A percentile compares a stretch with the other conserved stretches of the same genome.
Conservation (phyloP, 2,329 filamentous ascomycete genomes). For the Penicillium hesseltinei region DNA sequence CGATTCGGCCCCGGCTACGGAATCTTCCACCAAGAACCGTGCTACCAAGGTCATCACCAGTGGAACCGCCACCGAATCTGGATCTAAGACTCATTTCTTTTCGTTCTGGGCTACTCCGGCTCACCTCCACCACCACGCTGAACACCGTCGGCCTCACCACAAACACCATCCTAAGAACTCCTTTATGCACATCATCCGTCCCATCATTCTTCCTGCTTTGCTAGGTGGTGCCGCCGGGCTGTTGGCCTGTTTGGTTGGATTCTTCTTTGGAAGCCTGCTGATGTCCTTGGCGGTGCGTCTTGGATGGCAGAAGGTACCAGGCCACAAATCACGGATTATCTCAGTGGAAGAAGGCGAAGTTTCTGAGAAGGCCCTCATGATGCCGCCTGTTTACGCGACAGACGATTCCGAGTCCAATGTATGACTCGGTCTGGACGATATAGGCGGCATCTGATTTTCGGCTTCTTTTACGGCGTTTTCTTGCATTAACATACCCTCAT, state of each 20-base stretch:
- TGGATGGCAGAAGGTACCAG: slow-evolving; percentile 1
- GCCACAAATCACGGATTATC: background rate
- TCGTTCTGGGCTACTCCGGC: slow-evolving; percentile 16
- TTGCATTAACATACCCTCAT: background rate
- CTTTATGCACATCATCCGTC: slow-evolving; percentile 32
- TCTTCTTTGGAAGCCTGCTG: slow-evolving; percentile 32
- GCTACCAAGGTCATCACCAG: background rate
- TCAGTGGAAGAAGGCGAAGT: slow-evolving; percentile 11
- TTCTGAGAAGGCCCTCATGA: slow-evolving; percentile 19
- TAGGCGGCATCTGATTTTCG: slow-evolving; percentile 2
- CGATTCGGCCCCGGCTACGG: too few species aligned
- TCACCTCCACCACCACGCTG: slow-evolving; percentile 18
- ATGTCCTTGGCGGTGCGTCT: slow-evolving; percentile 16
- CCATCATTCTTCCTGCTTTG: slow-evolving; percentile 41
- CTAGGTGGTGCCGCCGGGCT: slow-evolving; percentile 40
- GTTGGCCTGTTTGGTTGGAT: slow-evolving; percentile 39
- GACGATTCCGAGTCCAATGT: background rate
- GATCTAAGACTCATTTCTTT: slow-evolving; percentile 15
- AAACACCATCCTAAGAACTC: slow-evolving; percentile 11
- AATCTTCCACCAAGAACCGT: background rate
- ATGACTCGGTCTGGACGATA: background rate
- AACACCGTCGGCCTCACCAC: slow-evolving; percentile 22
- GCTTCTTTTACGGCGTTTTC: background rate
- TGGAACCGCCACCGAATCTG: background rate
- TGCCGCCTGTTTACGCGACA: slow-evolving; percentile 12